Evolutionary conservation across 805 yeast genomes (phyloP), one percentile per base, ranked within the genome.

Genomic region (Komagataella pastoris): DNA sequence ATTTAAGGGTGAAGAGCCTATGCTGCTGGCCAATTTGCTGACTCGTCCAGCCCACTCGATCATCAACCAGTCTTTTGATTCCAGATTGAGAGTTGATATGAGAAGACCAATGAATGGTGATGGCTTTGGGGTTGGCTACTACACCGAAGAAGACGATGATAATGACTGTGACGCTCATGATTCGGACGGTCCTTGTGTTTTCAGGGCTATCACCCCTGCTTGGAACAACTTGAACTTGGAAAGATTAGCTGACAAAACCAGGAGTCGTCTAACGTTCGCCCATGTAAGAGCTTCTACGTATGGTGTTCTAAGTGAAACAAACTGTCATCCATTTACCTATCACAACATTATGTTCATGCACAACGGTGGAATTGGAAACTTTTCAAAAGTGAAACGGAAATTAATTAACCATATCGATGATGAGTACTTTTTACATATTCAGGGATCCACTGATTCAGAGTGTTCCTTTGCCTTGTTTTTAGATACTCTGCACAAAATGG

Each of bases 111-210:
- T 93, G 58, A 93, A 93, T 64, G 99, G 99, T 46, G 99, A 93
- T 66, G 99, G 99, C 0, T 93, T 93, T 65, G 99, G 99, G 1
- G 91, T 93, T 19, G 98, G 98, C 0, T 93, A 93, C 68, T 93
- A 93, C 62, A 74, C 81, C 3, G 59, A 70, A n/a, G 85, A 79
- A 47, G 68, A 68, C 7, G 82, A 79, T 49, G 66, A 65, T 8
- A 30, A 30, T 30, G 40, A 30, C 40, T 30, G 40, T 30, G 72
- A 66, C 24, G 63, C 77, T 17, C 78, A 75, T 45, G 53, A 50
- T 7, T 17, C 48, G n/a, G 78, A 80, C 47, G 86, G 88, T 1
- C 98, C 99, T 23, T 93, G 98, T 66, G 76, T 89, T 2, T 93
- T 87, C 70, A 83, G 88, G 58, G 98, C 98, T 10, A 93, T 90